A percentile compares a stretch with the other conserved stretches of the same genome.
Conservation (phyloP, 768 basidiomycete species). For the Lyophyllum shimeji region DNA sequence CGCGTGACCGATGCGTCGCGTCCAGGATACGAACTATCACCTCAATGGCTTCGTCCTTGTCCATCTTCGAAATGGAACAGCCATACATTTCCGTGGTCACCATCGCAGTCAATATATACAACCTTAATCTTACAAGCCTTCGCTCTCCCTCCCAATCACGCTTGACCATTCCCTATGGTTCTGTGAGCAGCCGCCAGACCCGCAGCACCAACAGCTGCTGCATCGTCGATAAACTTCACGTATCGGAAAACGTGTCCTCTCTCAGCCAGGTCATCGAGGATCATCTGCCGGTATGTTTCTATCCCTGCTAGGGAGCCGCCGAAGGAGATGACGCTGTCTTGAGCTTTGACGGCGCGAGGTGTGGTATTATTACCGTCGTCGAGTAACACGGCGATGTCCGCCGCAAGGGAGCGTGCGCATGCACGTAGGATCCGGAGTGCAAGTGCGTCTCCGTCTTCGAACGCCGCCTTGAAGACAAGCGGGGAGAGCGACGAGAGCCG, state of each 20-base stretch:
- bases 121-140: background rate
- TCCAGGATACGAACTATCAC: background rate
- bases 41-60: no score
- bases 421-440: conserved; percentile 57
- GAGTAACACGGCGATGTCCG: conserved; percentile 56
- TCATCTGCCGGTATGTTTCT: conserved; percentile 53
- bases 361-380: conserved; percentile 24
- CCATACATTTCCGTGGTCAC: background rate
- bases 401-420: conserved; percentile 54
- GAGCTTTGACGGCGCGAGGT: conserved; percentile 45
- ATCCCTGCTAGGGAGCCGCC: conserved; percentile 78
- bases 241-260: conserved; percentile 64
- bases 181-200: conserved; percentile 43
- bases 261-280: conserved; percentile 53
- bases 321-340: conserved; percentile 65
- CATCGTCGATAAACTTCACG: conserved; percentile 69
- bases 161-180: background rate
- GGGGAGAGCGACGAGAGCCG: conserved; percentile 74
- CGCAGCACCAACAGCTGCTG: conserved; percentile 61
- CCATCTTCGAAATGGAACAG: no score
- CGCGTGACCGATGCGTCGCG: background rate
- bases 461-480: conserved; percentile 76
- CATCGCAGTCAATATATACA: background rate
- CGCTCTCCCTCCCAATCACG: background rate
- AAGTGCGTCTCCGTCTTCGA: conserved; percentile 64